Percentiles rank a stretch among this genome's conserved stretches.
These are phyloP conservation scores for Leccinum disarticulatum DNA, from an alignment of 768 basidiomycete species.

Conservation along the genomic window DNA sequence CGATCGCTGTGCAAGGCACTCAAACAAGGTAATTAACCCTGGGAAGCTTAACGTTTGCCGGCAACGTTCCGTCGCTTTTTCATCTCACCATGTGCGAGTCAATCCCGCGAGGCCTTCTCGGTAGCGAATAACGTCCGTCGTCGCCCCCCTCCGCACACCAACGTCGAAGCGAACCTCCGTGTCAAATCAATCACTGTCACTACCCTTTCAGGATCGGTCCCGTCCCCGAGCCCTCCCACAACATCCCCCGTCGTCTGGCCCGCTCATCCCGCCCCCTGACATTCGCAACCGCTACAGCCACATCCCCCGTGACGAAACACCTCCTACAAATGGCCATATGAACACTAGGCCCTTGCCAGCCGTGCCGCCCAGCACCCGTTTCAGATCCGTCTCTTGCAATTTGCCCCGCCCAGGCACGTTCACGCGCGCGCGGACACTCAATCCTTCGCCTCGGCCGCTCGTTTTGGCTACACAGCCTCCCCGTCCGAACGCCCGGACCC, in stretches of 20 bases:
- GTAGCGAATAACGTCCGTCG: constrained; percentile 37
- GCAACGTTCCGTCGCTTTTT: constrained; percentile 28
- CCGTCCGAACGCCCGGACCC: constrained; percentile 12
- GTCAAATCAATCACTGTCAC: constrained; percentile 9
- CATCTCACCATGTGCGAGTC: constrained; percentile 30
- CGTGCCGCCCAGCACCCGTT: constrained; percentile 30
- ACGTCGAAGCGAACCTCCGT: constrained; percentile 20
- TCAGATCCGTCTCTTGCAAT: constrained; percentile 30
- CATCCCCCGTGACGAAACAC: constrained; percentile 17
- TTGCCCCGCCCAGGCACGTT: constrained; percentile 27
- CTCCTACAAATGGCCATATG: constrained; percentile 29
- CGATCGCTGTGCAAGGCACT: constrained; percentile 38
- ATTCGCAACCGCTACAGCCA: constrained; percentile 26
- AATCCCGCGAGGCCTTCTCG: constrained; percentile 34
- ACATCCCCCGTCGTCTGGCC: neutral
- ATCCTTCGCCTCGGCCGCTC: constrained; percentile 18
- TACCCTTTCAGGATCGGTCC: constrained; percentile 12
- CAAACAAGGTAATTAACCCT: constrained; percentile 31
- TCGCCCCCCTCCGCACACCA: constrained; percentile 8
- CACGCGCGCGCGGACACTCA: constrained; percentile 25
- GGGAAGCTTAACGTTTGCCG: constrained; percentile 38
- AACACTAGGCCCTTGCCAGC: constrained; percentile 3
- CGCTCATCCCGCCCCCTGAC: neutral
- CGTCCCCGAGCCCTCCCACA: constrained; percentile 2
- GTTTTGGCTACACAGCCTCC: constrained; percentile 31